These are phyloP conservation scores for Nephelium lappaceum DNA, from an alignment of 345 rosid species.

Conservation along the genomic window DNA sequence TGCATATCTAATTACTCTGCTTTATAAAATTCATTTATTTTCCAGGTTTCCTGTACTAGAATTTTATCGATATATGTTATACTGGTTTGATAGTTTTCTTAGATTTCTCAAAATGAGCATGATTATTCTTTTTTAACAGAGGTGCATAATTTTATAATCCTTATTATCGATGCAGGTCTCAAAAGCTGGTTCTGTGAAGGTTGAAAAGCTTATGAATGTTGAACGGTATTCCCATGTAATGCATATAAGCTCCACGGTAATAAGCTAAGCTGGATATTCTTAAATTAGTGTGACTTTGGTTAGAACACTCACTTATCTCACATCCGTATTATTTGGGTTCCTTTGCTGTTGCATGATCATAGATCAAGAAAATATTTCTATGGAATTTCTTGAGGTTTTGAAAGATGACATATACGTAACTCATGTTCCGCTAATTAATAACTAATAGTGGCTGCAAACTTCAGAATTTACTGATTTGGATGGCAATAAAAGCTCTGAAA, in stretches of 20 bases:
- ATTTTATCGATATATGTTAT: neutral
- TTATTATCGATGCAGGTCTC: conserved; percentile 54
- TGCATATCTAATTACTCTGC: neutral
- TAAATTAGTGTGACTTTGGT: neutral
- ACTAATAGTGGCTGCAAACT: neutral
- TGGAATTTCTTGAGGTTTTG: neutral
- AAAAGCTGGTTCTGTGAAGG: conserved; percentile 76
- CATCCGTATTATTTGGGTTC: neutral
- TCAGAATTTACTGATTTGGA: neutral
- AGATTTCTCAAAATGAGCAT: neutral
- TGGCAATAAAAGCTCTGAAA: neutral
- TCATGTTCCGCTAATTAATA: neutral
- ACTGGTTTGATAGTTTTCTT: neutral
- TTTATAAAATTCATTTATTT: neutral
- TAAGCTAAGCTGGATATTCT: conserved; percentile 16
- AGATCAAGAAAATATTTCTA: neutral
- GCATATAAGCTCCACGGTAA: conserved; percentile 97
- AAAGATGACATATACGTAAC: neutral
- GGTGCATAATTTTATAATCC: neutral
- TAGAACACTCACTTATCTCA: neutral
- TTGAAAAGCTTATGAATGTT: conserved; percentile 86
- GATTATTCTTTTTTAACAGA: neutral
- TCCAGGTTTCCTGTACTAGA: neutral
- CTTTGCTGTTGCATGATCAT: neutral
- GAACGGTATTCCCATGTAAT: conserved; percentile 92